A percentile compares a stretch with the other conserved stretches of the same genome.
These are phyloP conservation scores for Talaromyces marneffei DNA, from an alignment of 2,329 filamentous ascomycete species.

Conservation along the genomic window DNA sequence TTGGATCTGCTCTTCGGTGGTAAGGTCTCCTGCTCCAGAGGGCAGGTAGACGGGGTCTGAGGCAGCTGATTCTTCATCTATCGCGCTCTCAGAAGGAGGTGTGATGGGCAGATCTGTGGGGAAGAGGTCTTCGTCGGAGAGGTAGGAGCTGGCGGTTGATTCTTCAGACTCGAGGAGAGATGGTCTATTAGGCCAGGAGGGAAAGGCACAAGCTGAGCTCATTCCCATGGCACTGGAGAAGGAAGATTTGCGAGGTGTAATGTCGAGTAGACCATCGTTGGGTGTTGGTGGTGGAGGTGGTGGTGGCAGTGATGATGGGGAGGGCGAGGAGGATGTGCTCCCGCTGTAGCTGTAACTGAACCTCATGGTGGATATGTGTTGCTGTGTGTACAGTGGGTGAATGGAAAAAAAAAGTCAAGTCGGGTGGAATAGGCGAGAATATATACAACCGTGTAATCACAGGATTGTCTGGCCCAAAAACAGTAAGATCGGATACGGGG, in stretches of 20 bases:
- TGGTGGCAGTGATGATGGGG: slow-evolving; percentile 26
- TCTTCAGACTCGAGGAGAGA: slow-evolving; percentile 30
- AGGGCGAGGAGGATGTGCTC: slow-evolving; percentile 23
- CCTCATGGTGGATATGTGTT: slow-evolving; percentile 17
- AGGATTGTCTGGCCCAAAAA: not conserved
- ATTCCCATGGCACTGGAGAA: slow-evolving; percentile 35
- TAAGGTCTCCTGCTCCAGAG: slow-evolving; percentile 22
- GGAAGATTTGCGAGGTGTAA: slow-evolving; percentile 38
- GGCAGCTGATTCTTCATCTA: slow-evolving; percentile 25
- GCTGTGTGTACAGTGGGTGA: not conserved
- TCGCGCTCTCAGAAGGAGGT: slow-evolving; percentile 19
- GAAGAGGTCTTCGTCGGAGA: slow-evolving; percentile 40
- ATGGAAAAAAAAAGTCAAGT: not conserved
- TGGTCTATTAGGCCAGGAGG: slow-evolving; percentile 40
- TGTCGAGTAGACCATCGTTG: slow-evolving; percentile 35
- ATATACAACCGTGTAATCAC: slow-evolving; percentile 2
- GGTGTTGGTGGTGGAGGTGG: slow-evolving; percentile 37
- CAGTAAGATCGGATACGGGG: not conserved
- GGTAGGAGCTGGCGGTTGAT: slow-evolving; percentile 33
- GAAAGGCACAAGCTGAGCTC: slow-evolving; percentile 39
- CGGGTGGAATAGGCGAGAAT: not conserved
- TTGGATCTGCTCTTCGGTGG: slow-evolving; percentile 37
- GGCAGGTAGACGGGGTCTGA: slow-evolving; percentile 18
- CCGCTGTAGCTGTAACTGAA: slow-evolving; percentile 26
- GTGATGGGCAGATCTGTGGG: slow-evolving; percentile 28